phyloP scores from a whole-genome alignment of 2,329 filamentous ascomycete genomes.

The Sclerotiophoma versabilis region DNA sequence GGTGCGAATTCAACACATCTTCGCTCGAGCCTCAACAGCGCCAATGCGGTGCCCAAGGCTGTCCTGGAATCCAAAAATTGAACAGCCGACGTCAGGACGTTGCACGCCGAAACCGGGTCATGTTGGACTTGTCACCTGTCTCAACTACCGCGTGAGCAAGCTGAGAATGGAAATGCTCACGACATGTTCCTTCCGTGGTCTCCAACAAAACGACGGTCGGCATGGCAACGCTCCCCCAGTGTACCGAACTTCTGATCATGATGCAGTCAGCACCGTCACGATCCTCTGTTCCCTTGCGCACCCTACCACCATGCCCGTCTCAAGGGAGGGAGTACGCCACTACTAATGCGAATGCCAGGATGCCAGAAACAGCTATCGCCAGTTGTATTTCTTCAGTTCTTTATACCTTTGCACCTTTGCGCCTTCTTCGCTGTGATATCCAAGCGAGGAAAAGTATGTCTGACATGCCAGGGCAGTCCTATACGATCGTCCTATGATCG shows the following conservation, averaged over 20 bases:
- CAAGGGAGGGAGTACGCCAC: background rate
- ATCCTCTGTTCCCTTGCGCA: constrained; percentile 11
- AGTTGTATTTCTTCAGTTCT: background rate
- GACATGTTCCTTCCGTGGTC: constrained; percentile 3
- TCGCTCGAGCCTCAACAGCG: constrained; percentile 11
- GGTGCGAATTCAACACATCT: constrained; percentile 1
- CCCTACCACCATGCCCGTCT: background rate
- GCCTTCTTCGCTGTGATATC: background rate
- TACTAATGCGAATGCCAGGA: background rate
- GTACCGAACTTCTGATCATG: background rate
- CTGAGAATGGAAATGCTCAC: constrained; percentile 6
- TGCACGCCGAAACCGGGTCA: background rate
- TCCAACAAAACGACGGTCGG: constrained; percentile 1
- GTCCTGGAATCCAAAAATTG: background rate
- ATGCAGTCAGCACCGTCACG: constrained; percentile 17
- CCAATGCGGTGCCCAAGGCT: background rate
- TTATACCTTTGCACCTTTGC: background rate
- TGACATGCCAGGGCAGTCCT: background rate
- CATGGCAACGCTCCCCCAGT: constrained; percentile 11
- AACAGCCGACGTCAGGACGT: background rate
- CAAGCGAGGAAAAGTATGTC: background rate
- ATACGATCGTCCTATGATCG: background rate
- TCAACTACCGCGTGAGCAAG: constrained; percentile 7
- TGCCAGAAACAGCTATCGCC: no score
- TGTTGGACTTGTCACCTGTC: constrained; percentile 1